phyloP scores from a whole-genome alignment of 495 filamentous ascomycete genomes.

The Penicillium bialowiezense region DNA sequence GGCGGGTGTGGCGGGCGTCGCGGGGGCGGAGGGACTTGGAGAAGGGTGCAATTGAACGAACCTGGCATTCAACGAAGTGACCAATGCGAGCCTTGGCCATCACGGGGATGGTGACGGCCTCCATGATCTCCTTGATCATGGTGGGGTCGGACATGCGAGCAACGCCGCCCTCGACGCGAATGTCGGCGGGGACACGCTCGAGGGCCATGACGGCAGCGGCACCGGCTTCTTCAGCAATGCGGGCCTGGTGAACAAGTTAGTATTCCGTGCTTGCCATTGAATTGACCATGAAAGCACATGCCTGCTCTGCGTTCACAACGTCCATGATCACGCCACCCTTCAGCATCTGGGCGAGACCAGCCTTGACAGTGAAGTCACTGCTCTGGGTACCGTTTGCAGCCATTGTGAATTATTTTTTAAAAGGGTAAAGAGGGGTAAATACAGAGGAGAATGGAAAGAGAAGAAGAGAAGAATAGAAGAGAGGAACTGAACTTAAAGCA shows the following conservation, averaged over 20 bases:
- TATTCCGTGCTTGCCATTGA: not conserved
- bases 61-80: slow-evolving; percentile 95
- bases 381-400: slow-evolving; percentile 31
- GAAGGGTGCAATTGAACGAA: slow-evolving; percentile 26
- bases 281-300: slow-evolving; percentile 23
- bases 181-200: slow-evolving; percentile 96
- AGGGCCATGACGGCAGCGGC: slow-evolving; percentile 97
- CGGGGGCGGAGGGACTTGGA: too few relatives aligned
- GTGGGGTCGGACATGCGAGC: slow-evolving; percentile 94
- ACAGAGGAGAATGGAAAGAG: slow-evolving; percentile 4
- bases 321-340: slow-evolving; percentile 99
- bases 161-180: slow-evolving; percentile 87
- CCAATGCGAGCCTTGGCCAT: slow-evolving; percentile 99
- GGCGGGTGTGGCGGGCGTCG: not conserved
- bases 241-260: slow-evolving; percentile 52
- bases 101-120: slow-evolving; percentile 94
- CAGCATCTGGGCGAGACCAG: slow-evolving; percentile 92
- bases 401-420: slow-evolving; percentile 27
- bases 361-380: slow-evolving; percentile 76
- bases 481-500: too few relatives aligned
- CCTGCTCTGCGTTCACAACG: slow-evolving; percentile 90
- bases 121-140: slow-evolving; percentile 97
- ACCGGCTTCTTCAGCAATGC: slow-evolving; percentile 96
- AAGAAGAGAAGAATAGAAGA: slow-evolving; percentile 4
- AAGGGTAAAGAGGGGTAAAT: not conserved